phyloP scores from a whole-genome alignment of 192 early-diverging fungal genomes.

The Coemansia sp. region DNA sequence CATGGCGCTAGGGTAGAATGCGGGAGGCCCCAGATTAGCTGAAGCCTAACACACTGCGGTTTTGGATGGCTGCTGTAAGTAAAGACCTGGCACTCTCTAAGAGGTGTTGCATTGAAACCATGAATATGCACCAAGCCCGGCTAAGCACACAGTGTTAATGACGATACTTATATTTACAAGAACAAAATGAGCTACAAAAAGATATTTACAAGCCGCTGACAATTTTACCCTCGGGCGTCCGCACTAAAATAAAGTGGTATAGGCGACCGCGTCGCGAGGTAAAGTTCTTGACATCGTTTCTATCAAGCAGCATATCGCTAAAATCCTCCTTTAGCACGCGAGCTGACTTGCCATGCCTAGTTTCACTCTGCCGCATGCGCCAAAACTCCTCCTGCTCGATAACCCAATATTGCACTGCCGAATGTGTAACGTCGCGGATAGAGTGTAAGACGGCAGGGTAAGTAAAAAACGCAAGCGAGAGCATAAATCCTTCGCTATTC shows the following conservation, averaged over 20 bases:
- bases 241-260: conserved; percentile 38
- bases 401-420: conserved; percentile 53
- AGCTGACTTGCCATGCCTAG: not conserved
- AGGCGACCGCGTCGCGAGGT: conserved; percentile 36
- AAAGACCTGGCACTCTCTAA: too few species aligned
- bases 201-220: conserved; percentile 7
- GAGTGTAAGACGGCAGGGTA: conserved; percentile 54
- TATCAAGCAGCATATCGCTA: conserved; percentile 19
- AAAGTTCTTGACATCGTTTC: conserved; percentile 34
- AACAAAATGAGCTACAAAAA: not conserved
- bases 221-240: conserved; percentile 47
- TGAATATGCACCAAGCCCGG: too few species aligned
- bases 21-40: too few species aligned
- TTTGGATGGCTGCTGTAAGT: too few species aligned
- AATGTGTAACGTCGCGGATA: conserved; percentile 43
- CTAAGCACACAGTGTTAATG: too few species aligned
- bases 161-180: not conserved
- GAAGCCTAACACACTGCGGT: too few species aligned
- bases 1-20: too few species aligned
- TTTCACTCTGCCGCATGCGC: conserved; percentile 26
- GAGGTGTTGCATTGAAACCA: too few species aligned
- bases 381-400: conserved; percentile 57
- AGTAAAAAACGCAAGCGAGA: conserved; percentile 42
- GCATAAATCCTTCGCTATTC: conserved; percentile 44
- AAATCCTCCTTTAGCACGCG: conserved; percentile 1